phyloP scores from a whole-genome alignment of 108 stramenopile species.

The Nitzschia sp. region DNA sequence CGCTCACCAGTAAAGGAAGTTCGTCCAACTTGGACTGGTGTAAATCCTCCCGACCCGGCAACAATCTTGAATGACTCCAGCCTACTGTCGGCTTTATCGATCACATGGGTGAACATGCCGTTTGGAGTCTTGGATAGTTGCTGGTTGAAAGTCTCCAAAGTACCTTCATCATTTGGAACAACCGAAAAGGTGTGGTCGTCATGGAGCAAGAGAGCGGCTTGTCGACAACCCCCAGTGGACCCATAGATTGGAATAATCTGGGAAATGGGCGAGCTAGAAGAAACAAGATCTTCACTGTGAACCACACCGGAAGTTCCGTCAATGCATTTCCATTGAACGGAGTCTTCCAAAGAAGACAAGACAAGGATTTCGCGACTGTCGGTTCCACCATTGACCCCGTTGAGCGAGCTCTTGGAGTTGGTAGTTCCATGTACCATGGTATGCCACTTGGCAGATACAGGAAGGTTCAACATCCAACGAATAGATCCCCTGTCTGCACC shows the following conservation, averaged over 20 bases:
- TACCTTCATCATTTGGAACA: constrained; percentile 51
- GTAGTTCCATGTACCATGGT: constrained; percentile 75
- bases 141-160: constrained; percentile 34
- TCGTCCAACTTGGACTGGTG: constrained; percentile 44
- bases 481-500: constrained; percentile 46
- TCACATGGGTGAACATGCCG: constrained; percentile 68
- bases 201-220: constrained; percentile 63
- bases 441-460: constrained; percentile 57
- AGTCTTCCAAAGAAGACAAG: constrained; percentile 38
- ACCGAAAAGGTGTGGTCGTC: constrained; percentile 54
- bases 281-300: constrained; percentile 45
- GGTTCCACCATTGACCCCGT: constrained; percentile 69
- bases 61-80: constrained; percentile 35
- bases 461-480: constrained; percentile 62
- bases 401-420: constrained; percentile 48
- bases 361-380: constrained; percentile 69
- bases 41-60: constrained; percentile 8
- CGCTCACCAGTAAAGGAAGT: constrained; percentile 70
- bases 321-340: constrained; percentile 70
- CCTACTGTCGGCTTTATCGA: constrained; percentile 46
- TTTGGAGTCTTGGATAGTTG: constrained; percentile 41
- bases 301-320: constrained; percentile 72
- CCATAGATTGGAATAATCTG: constrained; percentile 72
- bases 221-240: constrained; percentile 56
- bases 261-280: constrained; percentile 42